A percentile compares a stretch with the other conserved stretches of the same genome.
These are phyloP conservation scores for Corchorus olitorius DNA, from an alignment of 345 rosid genomes.

Conservation along the genomic window DNA sequence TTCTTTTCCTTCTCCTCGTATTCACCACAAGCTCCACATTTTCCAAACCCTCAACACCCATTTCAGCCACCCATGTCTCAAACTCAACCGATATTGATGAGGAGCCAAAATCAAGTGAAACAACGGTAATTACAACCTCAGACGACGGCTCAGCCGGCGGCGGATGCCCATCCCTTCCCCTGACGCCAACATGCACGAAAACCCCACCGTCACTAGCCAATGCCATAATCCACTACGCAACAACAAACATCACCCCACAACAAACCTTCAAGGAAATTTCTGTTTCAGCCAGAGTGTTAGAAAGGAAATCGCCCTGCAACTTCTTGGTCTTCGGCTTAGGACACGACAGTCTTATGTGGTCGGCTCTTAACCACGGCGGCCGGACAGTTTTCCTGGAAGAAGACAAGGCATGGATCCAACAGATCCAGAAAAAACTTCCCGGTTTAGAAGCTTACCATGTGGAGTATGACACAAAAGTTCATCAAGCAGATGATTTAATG, in stretches of 20 bases:
- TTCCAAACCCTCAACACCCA: background rate
- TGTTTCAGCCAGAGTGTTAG: conserved; percentile 56
- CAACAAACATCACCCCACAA: conserved; percentile 84
- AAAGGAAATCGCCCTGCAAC: conserved; percentile 79
- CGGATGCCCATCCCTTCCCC: conserved; percentile 8
- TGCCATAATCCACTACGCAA: conserved; percentile 76
- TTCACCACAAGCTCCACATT: background rate
- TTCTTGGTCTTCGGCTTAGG: conserved; percentile 93
- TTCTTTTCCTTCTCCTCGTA: conserved; percentile 10
- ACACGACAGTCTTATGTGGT: conserved; percentile 94
- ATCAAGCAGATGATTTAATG: conserved; percentile 63
- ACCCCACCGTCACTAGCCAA: conserved; percentile 64
- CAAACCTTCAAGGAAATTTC: conserved; percentile 77
- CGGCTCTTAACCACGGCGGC: conserved; percentile 85
- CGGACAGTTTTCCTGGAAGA: conserved; percentile 83
- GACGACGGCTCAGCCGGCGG: too few species aligned
- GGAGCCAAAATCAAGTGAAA: background rate
- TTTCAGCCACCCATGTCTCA: background rate
- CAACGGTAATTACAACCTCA: background rate
- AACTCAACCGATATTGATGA: background rate
- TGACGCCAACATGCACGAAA: conserved; percentile 41
- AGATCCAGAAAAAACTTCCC: conserved; percentile 63
- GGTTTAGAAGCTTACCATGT: conserved; percentile 77
- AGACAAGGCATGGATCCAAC: conserved; percentile 82
- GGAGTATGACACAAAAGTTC: conserved; percentile 72